Evolutionary conservation across 495 filamentous ascomycete genomes (phyloP).

Genomic region (Lophiotrema nucula): DNA sequence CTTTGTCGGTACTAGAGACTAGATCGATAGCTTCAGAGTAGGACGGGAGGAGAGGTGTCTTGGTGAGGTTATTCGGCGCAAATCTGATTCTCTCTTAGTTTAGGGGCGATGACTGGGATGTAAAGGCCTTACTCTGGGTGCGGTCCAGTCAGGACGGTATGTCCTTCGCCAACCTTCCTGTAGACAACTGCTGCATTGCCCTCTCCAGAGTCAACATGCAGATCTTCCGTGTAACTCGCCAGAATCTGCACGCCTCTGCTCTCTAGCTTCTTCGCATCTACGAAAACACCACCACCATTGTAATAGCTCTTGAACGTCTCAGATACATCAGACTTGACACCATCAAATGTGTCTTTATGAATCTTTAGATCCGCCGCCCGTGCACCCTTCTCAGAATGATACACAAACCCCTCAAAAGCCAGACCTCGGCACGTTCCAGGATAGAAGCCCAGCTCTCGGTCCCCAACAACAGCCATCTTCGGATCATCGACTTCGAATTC

Average conservation of each 20-base stretch:
- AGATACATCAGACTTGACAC: slow-evolving; percentile 48
- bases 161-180: slow-evolving; percentile 82
- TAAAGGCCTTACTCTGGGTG: slow-evolving; percentile 87
- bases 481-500: slow-evolving; percentile 89
- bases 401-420: slow-evolving; percentile 88
- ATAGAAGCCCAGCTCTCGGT: slow-evolving; percentile 84
- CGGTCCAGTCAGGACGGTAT: slow-evolving; percentile 76
- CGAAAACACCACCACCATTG: slow-evolving; percentile 95
- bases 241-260: slow-evolving; percentile 73
- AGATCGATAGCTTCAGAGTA: slow-evolving; percentile 68
- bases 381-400: slow-evolving; percentile 84
- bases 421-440: slow-evolving; percentile 81
- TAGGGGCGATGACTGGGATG: background rate
- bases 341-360: slow-evolving; percentile 57
- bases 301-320: slow-evolving; percentile 76
- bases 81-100: slow-evolving; percentile 56
- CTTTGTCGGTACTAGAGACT: slow-evolving; percentile 67
- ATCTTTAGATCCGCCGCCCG: slow-evolving; percentile 69
- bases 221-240: slow-evolving; percentile 71
- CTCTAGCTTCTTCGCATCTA: slow-evolving; percentile 64
- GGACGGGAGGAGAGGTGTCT: slow-evolving; percentile 57
- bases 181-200: slow-evolving; percentile 78
- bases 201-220: slow-evolving; percentile 75
- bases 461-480: slow-evolving; percentile 79
- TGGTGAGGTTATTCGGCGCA: slow-evolving; percentile 72